Percentiles rank a stretch among this genome's conserved stretches.
phyloP scores from a whole-genome alignment of 352 stramenopile species.

The Phytopythium boreale region DNA sequence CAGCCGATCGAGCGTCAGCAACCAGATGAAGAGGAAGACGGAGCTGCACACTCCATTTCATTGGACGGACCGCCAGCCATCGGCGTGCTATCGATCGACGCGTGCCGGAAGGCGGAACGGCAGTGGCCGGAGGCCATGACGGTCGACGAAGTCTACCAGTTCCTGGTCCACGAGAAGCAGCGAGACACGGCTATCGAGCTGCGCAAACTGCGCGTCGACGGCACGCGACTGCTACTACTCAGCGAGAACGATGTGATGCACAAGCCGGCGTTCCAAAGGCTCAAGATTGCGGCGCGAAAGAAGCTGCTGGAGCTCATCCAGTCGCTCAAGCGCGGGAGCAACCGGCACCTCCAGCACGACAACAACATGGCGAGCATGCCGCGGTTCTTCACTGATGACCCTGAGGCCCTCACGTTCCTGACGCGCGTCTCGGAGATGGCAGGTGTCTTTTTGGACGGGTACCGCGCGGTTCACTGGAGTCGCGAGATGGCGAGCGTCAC shows the following conservation, averaged over 20 bases:
- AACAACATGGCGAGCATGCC: slow-evolving; percentile 9
- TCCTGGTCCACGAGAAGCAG: slow-evolving; percentile 52
- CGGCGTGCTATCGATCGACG: slow-evolving; percentile 56
- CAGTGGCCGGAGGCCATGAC: slow-evolving; percentile 66
- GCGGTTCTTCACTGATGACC: slow-evolving; percentile 46
- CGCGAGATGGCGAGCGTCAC: slow-evolving; percentile 43
- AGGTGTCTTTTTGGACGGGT: slow-evolving; percentile 43
- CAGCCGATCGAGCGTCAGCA: not conserved
- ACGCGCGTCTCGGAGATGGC: slow-evolving; percentile 30
- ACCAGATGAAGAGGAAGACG: not conserved
- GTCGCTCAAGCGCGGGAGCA: slow-evolving; percentile 34
- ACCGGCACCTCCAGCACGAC: slow-evolving; percentile 31
- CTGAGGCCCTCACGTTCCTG: slow-evolving; percentile 52
- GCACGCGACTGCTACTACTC: slow-evolving; percentile 37
- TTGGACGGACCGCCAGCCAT: slow-evolving; percentile 13
- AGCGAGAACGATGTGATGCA: slow-evolving; percentile 53
- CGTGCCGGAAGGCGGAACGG: slow-evolving; percentile 43
- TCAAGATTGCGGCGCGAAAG: slow-evolving; percentile 59
- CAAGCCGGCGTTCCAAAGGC: slow-evolving; percentile 36
- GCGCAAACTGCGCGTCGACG: slow-evolving; percentile 34
- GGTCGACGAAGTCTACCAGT: slow-evolving; percentile 29
- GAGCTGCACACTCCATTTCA: not conserved
- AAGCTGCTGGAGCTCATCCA: slow-evolving; percentile 49
- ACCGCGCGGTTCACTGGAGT: slow-evolving; percentile 53
- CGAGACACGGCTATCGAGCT: slow-evolving; percentile 47